Evolutionary conservation across 495 filamentous ascomycete genomes (phyloP), one percentile per base, ranked within the genome.

Genomic region (Mytilinidion resinicola): DNA sequence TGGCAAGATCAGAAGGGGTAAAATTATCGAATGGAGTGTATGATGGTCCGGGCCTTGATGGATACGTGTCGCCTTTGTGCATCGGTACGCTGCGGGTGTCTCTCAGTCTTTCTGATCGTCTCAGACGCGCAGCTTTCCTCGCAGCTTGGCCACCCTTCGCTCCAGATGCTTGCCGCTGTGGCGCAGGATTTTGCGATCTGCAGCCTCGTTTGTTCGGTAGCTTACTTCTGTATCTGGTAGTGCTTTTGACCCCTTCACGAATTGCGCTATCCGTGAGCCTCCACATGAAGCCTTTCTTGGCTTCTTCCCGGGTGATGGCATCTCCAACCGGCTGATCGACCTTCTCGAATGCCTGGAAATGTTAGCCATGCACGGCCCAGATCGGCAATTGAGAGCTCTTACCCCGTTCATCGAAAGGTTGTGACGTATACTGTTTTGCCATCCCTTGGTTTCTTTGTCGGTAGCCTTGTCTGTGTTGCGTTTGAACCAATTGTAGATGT

Each of bases 391-490:
- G 19, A 19, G 60, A 53, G 51, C 7, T 80, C 88, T 71, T 80
- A 96, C 93, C 41, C 77, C 79, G 67, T 98, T 98, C 93, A 98
- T 98, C 11, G 90, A 96, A 0, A 98, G 75, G 65, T 98, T 98
- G 67, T 98, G 93, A 7, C 93, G 84, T 54, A 98, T 93, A 70
- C 91, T 96, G 73, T 96, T 97, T 72, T 93, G 88, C 93, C 95
- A 97, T 3, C 91, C 95, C 65, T 85, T 89, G n/a, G 66, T 75
- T 14, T 60, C 61, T 15, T 61, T 62, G 20, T 66, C 61, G 38
- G 76, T 85, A 1, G 80, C 83, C 66, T 91, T 95, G 52, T 81
- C 79, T 1, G 90, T 96, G 62, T 96, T 86, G 17, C 85, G 76
- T 21, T 81, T 78, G 67, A 97, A 95, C 89, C 93, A 98, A 21